Base-by-base conservation (phyloP, 306 rosid genomes). In the Myrica gale region DNA sequence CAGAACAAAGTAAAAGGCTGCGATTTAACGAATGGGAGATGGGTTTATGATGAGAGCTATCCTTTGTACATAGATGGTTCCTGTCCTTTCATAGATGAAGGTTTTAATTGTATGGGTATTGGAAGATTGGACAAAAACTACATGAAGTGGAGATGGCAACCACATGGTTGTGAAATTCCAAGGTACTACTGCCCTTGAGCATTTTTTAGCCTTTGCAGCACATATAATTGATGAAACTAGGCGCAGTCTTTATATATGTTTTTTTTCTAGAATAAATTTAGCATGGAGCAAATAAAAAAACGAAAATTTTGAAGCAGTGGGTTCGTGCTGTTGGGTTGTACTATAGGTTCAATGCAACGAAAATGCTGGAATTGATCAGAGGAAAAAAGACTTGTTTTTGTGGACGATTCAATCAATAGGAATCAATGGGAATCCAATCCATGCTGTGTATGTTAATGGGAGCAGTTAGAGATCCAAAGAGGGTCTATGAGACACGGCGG, bases 391-490 rank as follows among this genome's bases (percentile, higher is more conserved):
- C 84, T 95, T 75, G 98, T 95, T 76, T 95, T 95, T 83, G 97
- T 90, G 83, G 98, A 97, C 10, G 98, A 95, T 85, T 95, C 98
- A 11, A 85, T 95, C 65, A 95, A 92, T 76, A 87, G 97, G 78
- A 95, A 95, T 62, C 98, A 95, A 76, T 95, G 98, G 98, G 98
- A 95, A 75, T 92, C 98, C 68, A 95, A 75, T 92, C 98, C 68
- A 87, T 95, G 91, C 39, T 95, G 56, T 95, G 98, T 79, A 80
- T 95, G 97, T 82, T 95, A 80, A 73, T 85, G 77, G 68, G 89
- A 75, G 96, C 84, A 73, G 72, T 92, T 69, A 86, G 76, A 74
- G 93, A 92, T 87, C 97, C 96, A 26, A 86, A 76, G 80, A 90
- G 84, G 78, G 97, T 95, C 68, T 86, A 82, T 60, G 98, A 95